A percentile compares a stretch with the other conserved stretches of the same genome.
Conservation (phyloP, 257 asterid genomes). For the Capsicum chinense region DNA sequence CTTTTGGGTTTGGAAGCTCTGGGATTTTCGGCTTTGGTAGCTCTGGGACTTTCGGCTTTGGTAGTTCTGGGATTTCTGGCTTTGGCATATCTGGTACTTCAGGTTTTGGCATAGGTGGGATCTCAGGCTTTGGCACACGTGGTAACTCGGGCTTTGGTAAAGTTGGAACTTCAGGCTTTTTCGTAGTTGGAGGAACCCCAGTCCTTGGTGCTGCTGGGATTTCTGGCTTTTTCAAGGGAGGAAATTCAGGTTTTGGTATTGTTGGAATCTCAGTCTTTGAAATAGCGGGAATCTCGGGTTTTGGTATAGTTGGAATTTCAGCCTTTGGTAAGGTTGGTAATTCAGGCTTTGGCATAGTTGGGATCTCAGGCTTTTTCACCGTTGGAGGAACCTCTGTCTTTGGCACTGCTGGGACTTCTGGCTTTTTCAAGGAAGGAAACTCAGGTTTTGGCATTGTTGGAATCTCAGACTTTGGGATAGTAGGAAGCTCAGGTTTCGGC, state of each 20-base stretch:
- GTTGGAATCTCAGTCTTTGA: conserved; percentile 22
- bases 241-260: not conserved
- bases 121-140: too few species aligned
- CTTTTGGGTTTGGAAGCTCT: conserved; percentile 21
- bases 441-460: conserved; percentile 22
- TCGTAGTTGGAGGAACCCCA: not conserved
- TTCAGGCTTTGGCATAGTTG: conserved; percentile 6
- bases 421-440: conserved; percentile 22
- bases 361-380: conserved; percentile 28
- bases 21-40: not conserved
- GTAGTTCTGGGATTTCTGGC: not conserved
- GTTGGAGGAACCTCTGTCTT: not conserved
- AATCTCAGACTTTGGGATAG: conserved; percentile 6
- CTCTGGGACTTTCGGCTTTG: conserved; percentile 10
- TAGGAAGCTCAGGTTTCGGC: conserved; percentile 20
- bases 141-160: conserved; percentile 3
- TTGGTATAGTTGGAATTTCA: conserved; percentile 29
- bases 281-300: not conserved
- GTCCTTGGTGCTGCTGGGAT: conserved; percentile 15
- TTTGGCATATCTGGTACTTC: not conserved
- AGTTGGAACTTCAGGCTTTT: conserved; percentile 22
- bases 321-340: not conserved
- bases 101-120: not conserved
- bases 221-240: not conserved
- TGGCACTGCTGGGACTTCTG: not conserved